phyloP scores from a whole-genome alignment of 202 grass and related monocot species.

The Dendrocalamus latiflorus region DNA sequence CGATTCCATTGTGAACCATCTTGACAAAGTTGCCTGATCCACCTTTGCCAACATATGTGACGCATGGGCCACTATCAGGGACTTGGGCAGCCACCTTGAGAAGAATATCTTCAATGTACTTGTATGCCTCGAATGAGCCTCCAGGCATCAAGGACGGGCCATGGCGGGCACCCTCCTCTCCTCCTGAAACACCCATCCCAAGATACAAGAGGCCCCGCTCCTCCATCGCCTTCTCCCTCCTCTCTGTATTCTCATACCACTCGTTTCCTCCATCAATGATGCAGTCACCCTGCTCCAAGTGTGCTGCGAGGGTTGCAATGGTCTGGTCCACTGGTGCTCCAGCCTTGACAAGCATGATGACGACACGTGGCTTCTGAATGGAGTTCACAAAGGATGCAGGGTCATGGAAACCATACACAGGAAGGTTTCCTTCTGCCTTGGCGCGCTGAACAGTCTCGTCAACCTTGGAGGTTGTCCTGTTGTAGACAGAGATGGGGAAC shows the following conservation, averaged over 20 bases:
- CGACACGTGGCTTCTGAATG: slow-evolving; percentile 58
- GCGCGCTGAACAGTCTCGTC: slow-evolving; percentile 70
- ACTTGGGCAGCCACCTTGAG: slow-evolving; percentile 27
- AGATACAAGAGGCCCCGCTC: slow-evolving; percentile 78
- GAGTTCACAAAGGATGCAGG: slow-evolving; percentile 64
- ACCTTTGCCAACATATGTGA: slow-evolving; percentile 69
- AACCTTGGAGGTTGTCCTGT: slow-evolving; percentile 77
- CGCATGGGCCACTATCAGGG: slow-evolving; percentile 1
- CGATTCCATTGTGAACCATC: slow-evolving; percentile 93
- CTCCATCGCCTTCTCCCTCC: slow-evolving; percentile 67
- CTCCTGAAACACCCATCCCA: slow-evolving; percentile 82
- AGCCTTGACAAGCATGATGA: slow-evolving; percentile 87
- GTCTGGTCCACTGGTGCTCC: slow-evolving; percentile 72
- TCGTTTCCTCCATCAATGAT: slow-evolving; percentile 85
- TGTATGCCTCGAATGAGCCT: slow-evolving; percentile 62
- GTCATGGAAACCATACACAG: slow-evolving; percentile 54
- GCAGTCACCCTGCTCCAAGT: slow-evolving; percentile 66
- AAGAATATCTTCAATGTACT: slow-evolving; percentile 28
- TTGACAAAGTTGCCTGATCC: slow-evolving; percentile 89
- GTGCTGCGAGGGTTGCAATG: slow-evolving; percentile 52
- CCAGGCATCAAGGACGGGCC: slow-evolving; percentile 77
- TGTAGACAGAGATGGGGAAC: slow-evolving; percentile 92
- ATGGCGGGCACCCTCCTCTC: slow-evolving; percentile 78
- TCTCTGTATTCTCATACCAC: slow-evolving; percentile 59
- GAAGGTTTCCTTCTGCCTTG: slow-evolving; percentile 55